Base-by-base conservation (phyloP, 257 asterid genomes). In the Rehmannia glutinosa region DNA sequence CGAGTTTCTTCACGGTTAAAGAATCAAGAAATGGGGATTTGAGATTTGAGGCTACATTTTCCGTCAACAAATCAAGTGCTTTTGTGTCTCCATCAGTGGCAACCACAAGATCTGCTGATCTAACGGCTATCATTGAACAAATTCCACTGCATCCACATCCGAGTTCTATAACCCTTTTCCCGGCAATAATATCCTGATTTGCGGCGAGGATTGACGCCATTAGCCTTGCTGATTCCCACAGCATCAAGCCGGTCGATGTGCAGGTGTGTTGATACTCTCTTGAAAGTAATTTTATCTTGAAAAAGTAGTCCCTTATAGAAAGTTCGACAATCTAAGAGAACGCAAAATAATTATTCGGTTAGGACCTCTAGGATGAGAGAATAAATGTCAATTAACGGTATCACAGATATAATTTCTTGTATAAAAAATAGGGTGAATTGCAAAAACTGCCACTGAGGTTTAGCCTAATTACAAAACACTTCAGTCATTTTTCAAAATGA, bases 201-300 rank as follows among this genome's bases (percentile, higher is more conserved):
- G 89, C 74, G 12, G 97, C 91, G 2, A 94, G 88, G 51, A 90
- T 54, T 0, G 87, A 80, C 33, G 96, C 96, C 97, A 94, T 94
- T 53, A 94, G 63, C 68, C 82, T 75, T 25, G 99, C 96, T 46
- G 97, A 88, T 79, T 91, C 99, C 99, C 99, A 94, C 36, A 94
- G 83, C 96, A 94, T 94, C 73, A 91, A 75, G 65, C 99, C 97
- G 7, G 99, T 94, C 55, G 99, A 90, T 61, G 82, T 64, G 81
- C 99, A 94, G 15, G 96, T 94, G 70, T 94, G 99, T 62, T 94
- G 97, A 74, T 82, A 70, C 87, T 94, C 96, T 75, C 72, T 91
- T 0, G 97, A 80, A 20, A 90, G 82, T 43, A 90, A 60, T 67
- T 80, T 88, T 66, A 91, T 85, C 91, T 86, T 88, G 92, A 94